Evolutionary conservation across 2,329 filamentous ascomycete genomes (phyloP).

Genomic region (Colletotrichum sp.): DNA sequence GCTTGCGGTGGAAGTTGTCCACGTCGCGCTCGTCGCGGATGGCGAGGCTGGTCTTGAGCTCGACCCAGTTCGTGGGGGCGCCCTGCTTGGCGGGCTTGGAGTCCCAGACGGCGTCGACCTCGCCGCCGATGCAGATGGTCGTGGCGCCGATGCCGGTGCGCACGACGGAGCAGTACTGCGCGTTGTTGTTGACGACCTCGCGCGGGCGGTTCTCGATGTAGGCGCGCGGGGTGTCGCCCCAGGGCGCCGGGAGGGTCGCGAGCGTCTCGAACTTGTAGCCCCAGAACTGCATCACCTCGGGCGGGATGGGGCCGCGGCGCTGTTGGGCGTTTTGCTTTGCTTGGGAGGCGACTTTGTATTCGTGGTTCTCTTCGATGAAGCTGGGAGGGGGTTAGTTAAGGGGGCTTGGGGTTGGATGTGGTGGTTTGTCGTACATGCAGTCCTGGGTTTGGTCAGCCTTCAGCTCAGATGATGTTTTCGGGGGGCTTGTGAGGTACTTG

Average conservation of each 20-base stretch:
- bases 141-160: constrained; percentile 83
- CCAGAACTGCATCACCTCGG: constrained; percentile 92
- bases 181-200: constrained; percentile 82
- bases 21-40: constrained; percentile 72
- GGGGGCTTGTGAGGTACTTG: constrained; percentile 64
- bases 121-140: constrained; percentile 82
- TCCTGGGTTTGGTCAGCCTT: constrained; percentile 40
- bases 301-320: constrained; percentile 51
- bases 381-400: constrained; percentile 47
- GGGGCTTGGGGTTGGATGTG: neutral
- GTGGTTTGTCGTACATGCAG: constrained; percentile 53
- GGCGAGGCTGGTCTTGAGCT: constrained; percentile 88
- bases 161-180: constrained; percentile 95
- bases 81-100: constrained; percentile 71
- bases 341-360: constrained; percentile 69
- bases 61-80: constrained; percentile 86
- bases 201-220: constrained; percentile 79
- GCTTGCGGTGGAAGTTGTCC: constrained; percentile 83
- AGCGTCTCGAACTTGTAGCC: constrained; percentile 98
- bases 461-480: constrained; percentile 17
- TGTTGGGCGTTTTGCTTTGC: constrained; percentile 61
- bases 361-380: constrained; percentile 92
- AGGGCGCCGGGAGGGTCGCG: constrained; percentile 75
- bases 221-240: constrained; percentile 74
- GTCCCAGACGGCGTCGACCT: constrained; percentile 94